Conservation (phyloP, 352 stramenopile species). For the Elongisporangium senticosum region DNA sequence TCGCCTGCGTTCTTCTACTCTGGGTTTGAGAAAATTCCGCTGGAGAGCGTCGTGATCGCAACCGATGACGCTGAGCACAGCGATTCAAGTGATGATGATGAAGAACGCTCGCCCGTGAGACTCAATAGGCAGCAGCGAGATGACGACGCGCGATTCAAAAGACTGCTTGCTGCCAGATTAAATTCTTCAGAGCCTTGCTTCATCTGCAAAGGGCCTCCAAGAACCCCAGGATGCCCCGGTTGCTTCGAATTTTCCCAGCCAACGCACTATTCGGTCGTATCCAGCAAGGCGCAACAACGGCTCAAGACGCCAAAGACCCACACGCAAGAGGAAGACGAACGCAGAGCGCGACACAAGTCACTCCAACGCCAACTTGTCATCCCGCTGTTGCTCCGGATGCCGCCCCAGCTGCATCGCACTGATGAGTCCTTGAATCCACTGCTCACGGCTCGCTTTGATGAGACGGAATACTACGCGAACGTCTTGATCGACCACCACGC, state of each 20-base stretch:
- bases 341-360: conserved; percentile 28
- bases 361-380: conserved; percentile 53
- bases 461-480: conserved; percentile 37
- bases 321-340: conserved; percentile 38
- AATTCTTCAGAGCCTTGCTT: conserved; percentile 16
- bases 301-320: conserved; percentile 51
- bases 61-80: conserved; percentile 21
- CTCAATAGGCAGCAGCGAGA: not conserved
- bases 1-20: conserved; percentile 68
- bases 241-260: conserved; percentile 56
- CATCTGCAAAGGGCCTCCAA: conserved; percentile 24
- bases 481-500: conserved; percentile 44
- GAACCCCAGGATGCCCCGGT: conserved; percentile 46
- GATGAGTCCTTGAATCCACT: not conserved
- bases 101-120: not conserved
- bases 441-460: conserved; percentile 1
- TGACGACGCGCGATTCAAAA: not conserved
- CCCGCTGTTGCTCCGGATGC: conserved; percentile 12
- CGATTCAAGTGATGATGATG: conserved; percentile 19
- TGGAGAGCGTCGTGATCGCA: conserved; percentile 41
- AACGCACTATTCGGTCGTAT: conserved; percentile 24
- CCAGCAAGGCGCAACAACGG: conserved; percentile 31
- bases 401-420: not conserved
- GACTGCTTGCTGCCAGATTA: not conserved
- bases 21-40: conserved; percentile 48